Evolutionary conservation across 306 rosid genomes (phyloP).

Genomic region (Acacia crassicarpa): DNA sequence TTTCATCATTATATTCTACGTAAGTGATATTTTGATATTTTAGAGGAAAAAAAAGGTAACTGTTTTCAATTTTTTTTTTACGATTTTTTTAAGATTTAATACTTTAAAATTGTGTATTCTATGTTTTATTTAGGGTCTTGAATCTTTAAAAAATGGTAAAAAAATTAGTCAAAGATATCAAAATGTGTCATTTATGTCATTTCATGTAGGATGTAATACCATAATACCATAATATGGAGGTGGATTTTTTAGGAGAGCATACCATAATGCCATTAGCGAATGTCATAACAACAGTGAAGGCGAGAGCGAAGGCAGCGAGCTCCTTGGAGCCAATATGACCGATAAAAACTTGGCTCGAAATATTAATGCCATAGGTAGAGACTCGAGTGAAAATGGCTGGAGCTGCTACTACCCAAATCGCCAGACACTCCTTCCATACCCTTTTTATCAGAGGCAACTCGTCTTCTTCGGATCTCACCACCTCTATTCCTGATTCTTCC

Average conservation of each 20-base stretch:
- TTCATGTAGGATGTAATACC: no score
- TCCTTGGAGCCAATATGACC: constrained; percentile 53
- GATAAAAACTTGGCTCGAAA: constrained; percentile 52
- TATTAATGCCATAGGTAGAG: constrained; percentile 48
- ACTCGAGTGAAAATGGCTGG: constrained; percentile 53
- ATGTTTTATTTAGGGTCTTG: no score
- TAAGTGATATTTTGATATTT: no score
- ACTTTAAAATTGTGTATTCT: no score
- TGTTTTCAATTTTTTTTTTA: no score
- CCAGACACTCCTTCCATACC: constrained; percentile 44
- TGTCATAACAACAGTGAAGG: constrained; percentile 44
- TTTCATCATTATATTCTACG: no score
- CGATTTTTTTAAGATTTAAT: not conserved
- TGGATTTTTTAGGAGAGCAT: not conserved
- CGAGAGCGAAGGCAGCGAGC: constrained; percentile 57
- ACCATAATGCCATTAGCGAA: constrained; percentile 60
- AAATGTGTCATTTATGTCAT: no score
- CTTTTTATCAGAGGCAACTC: constrained; percentile 19
- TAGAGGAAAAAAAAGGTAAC: no score
- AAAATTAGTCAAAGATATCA: no score
- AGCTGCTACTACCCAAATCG: constrained; percentile 55
- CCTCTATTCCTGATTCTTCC: constrained; percentile 29
- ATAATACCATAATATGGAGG: no score
- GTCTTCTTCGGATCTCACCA: constrained; percentile 4
- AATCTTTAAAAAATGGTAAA: no score